Conservation (phyloP, 805 yeast species). For the Yarrowia sp. region DNA sequence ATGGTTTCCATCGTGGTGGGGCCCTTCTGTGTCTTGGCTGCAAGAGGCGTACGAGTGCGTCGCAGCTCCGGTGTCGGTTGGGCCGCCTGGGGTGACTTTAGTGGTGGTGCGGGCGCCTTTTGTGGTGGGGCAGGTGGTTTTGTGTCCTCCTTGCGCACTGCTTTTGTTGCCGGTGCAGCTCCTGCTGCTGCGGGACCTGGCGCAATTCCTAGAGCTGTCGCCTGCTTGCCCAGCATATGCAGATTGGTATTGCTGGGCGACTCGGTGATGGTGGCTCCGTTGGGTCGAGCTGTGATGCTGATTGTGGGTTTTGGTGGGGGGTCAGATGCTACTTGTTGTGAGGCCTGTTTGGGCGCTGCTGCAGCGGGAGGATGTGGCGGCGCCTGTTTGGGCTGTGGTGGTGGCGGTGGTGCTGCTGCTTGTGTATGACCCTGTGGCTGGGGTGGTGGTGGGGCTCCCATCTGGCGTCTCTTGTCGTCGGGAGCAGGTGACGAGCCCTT, state of each 20-base stretch:
- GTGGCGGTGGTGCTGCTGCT: background rate
- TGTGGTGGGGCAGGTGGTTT: background rate
- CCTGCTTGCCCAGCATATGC: conserved; percentile 8
- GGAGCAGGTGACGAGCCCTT: conserved; percentile 10
- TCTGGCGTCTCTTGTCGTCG: conserved; percentile 2
- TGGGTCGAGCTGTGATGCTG: conserved; percentile 21
- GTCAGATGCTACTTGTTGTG: background rate
- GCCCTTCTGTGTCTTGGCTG: background rate
- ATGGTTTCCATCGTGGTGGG: conserved; percentile 48
- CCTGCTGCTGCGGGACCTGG: background rate
- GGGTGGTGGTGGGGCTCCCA: background rate
- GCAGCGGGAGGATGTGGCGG: background rate
- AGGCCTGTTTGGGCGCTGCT: background rate
- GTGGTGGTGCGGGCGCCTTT: background rate
- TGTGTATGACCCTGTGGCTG: background rate
- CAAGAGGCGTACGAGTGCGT: conserved; percentile 13
- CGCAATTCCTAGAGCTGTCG: background rate
- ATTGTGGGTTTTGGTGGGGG: conserved; percentile 8
- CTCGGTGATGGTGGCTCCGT: conserved; percentile 26
- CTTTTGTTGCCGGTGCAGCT: background rate
- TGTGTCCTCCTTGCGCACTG: background rate
- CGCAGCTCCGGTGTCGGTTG: background rate
- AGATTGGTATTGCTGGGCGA: conserved; percentile 19
- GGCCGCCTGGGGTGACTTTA: background rate
- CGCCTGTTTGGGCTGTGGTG: background rate